A percentile compares a stretch with the other conserved stretches of the same genome.
Evolutionary conservation across 192 early-diverging fungal species (phyloP).

Genomic region (Phlyctochytrium bullatum): DNA sequence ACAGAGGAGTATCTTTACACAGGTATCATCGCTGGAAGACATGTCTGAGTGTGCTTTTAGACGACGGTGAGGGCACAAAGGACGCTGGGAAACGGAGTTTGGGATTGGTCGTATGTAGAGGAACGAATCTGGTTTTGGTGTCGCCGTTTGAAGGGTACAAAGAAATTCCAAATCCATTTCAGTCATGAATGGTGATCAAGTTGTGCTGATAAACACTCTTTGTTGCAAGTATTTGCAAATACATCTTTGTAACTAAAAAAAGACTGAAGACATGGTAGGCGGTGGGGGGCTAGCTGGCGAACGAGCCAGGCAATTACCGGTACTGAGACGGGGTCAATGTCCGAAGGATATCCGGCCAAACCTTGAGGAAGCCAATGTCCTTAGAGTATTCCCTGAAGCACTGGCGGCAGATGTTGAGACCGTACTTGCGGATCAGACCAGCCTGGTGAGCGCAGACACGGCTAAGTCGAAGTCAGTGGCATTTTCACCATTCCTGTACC

Average conservation of each 20-base stretch:
- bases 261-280: no score
- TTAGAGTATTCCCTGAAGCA: conserved; percentile 99
- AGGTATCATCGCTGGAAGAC: conserved; percentile 2
- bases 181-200: no score
- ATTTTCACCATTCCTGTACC: conserved; percentile 59
- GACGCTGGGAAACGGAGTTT: conserved; percentile 50
- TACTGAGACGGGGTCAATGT: background rate
- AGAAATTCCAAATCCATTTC: background rate
- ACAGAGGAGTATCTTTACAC: conserved; percentile 71
- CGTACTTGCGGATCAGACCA: conserved; percentile 99
- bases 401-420: conserved; percentile 95
- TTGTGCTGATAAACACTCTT: no score
- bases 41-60: conserved; percentile 6
- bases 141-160: conserved; percentile 59
- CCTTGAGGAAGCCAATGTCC: conserved; percentile 98
- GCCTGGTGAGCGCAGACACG: conserved; percentile 99
- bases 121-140: conserved; percentile 85
- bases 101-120: conserved; percentile 86
- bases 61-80: background rate
- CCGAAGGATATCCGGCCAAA: background rate
- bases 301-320: background rate
- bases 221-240: no score
- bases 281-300: no score
- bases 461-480: conserved; percentile 44
- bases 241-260: no score